phyloP scores from a whole-genome alignment of 306 rosid genomes.

The Parietaria judaica region DNA sequence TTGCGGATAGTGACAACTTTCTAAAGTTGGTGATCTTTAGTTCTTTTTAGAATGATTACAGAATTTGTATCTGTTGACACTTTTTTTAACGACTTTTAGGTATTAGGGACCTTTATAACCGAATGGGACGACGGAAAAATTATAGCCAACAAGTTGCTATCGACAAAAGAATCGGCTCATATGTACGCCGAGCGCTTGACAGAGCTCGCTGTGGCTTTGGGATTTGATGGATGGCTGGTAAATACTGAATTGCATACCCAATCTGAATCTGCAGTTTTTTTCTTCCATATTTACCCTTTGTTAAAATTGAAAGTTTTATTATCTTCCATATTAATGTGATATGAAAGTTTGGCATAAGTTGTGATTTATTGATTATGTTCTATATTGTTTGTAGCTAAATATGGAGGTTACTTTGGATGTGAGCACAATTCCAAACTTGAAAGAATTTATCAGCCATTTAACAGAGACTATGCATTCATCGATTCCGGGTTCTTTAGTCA shows the following conservation, averaged over 20 bases:
- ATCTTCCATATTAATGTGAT: neutral
- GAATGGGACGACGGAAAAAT: constrained; percentile 74
- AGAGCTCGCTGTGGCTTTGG: constrained; percentile 70
- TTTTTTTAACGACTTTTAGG: constrained; percentile 35
- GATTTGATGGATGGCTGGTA: constrained; percentile 99
- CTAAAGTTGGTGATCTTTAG: neutral
- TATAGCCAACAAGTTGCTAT: constrained; percentile 43
- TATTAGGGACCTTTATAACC: constrained; percentile 80
- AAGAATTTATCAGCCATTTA: constrained; percentile 70
- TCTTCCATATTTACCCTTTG: constrained; percentile 4
- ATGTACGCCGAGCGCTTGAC: constrained; percentile 70
- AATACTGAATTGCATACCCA: constrained; percentile 31
- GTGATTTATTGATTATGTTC: neutral
- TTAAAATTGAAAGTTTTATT: neutral
- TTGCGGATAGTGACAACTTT: neutral
- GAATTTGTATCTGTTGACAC: constrained; percentile 9
- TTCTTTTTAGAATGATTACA: neutral
- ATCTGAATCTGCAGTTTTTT: constrained; percentile 14
- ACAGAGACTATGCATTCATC: constrained; percentile 61
- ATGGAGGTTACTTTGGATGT: constrained; percentile 61
- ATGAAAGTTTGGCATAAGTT: too few species aligned
- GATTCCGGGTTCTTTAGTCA: constrained; percentile 71
- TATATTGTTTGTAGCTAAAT: constrained; percentile 48
- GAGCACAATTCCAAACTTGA: constrained; percentile 50
- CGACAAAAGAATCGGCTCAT: constrained; percentile 62